Evolutionary conservation across 2,329 filamentous ascomycete genomes (phyloP), one percentile per base, ranked within the genome.

Genomic region (Aureobasidium mangrovei): DNA sequence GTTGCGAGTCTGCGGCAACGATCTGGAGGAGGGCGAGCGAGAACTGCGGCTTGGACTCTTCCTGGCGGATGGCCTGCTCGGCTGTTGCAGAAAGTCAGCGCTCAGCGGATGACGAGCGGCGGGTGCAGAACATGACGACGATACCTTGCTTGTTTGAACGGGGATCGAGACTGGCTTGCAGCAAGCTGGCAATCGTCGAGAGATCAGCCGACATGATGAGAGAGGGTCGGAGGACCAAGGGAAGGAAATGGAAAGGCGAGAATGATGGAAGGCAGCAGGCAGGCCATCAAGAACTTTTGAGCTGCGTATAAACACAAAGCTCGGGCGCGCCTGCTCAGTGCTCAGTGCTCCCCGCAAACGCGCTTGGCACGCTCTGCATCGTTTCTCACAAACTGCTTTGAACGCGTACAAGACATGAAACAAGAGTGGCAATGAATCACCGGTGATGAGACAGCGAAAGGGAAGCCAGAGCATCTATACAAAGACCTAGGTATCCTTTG

Each of bases 131-230:
- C 32, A 35, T 10, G 31, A 26, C 31, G 36, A 59, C 68, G 74
- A 60, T 75, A 91, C 91, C 91, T 84, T 94, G 86, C 71, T 89
- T 91, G 71, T 91, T 89, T 71, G 91, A 84, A 60, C 80, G 77
- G 18, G 89, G 89, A 72, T 96, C 88, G 65, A 97, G 80, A 64
- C 90, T 97, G 64, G 89, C 88, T 72, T 94, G 82, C 60, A 98
- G 83, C 70, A 97, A 80, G 77, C 89, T 83, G 60, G 89, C 86
- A 70, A 96, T 74, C 60, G 74, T 71, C 67, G 79, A 73, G 60
- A 84, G 73, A 69, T 81, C 77, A 60, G 77, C 72, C 63, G 82
- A 77, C 82, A 86, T 86, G 64, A 45, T 59, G 36, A 12, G 4
- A 35, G 9, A 27, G 18, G 38, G 47, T 39, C 46, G 36, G 8